Percentiles rank a stretch among this genome's conserved stretches.
Conservation (phyloP, 2,329 filamentous ascomycete genomes). For the Pestalotiopsis sp. region DNA sequence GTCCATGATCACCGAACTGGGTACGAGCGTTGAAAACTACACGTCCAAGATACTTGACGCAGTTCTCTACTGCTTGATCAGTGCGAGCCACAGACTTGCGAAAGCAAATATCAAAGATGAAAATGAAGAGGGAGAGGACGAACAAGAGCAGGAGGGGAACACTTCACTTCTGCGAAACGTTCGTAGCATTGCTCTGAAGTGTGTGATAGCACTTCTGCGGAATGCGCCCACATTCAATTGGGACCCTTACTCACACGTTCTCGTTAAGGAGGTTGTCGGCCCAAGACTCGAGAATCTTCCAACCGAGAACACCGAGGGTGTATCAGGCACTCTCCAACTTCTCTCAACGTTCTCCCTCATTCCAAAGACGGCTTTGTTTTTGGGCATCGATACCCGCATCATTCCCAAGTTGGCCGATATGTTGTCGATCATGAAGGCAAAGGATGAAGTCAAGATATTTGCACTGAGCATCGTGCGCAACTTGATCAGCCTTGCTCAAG, state of each 20-base stretch:
- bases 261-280: slow-evolving; percentile 76
- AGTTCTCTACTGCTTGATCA: slow-evolving; percentile 79
- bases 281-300: slow-evolving; percentile 79
- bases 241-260: slow-evolving; percentile 68
- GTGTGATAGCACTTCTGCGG: slow-evolving; percentile 76
- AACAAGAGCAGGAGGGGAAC: slow-evolving; percentile 40
- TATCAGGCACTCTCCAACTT: slow-evolving; percentile 81
- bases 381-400: slow-evolving; percentile 64
- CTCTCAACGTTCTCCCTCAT: slow-evolving; percentile 80
- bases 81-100: slow-evolving; percentile 63
- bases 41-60: slow-evolving; percentile 72
- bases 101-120: slow-evolving; percentile 37
- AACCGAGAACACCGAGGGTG: slow-evolving; percentile 83
- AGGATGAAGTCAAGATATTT: slow-evolving; percentile 85
- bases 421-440: slow-evolving; percentile 71
- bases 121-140: slow-evolving; percentile 39
- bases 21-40: slow-evolving; percentile 71
- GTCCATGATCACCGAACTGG: slow-evolving; percentile 82
- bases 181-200: slow-evolving; percentile 78
- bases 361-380: slow-evolving; percentile 66
- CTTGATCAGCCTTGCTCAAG: slow-evolving; percentile 63
- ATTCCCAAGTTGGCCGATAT: slow-evolving; percentile 73
- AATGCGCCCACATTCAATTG: slow-evolving; percentile 73
- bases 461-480: slow-evolving; percentile 76
- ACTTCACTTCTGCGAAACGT: slow-evolving; percentile 67